Conservation (phyloP, 2,329 filamentous ascomycete species). For the Ophiostoma ulmi region DNA sequence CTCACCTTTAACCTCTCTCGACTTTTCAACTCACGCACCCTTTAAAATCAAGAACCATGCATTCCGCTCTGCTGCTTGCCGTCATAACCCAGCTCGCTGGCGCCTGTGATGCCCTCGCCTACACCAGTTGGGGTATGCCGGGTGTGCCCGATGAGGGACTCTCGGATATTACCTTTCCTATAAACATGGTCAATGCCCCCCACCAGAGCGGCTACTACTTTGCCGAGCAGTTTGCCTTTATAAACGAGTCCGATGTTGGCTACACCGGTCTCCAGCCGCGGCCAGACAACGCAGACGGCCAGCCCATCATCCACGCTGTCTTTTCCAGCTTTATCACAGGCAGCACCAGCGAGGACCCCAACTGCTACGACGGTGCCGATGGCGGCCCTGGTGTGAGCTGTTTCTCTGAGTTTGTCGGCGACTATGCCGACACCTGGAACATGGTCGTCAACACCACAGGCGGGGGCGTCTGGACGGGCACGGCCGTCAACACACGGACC, state of each 20-base stretch:
- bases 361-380: background rate
- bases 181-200: background rate
- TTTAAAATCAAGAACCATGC: background rate
- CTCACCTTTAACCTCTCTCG: background rate
- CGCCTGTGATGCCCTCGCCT: background rate
- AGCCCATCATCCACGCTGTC: background rate
- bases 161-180: background rate
- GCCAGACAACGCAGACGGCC: background rate
- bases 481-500: background rate
- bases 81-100: background rate
- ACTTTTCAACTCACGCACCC: background rate
- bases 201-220: background rate
- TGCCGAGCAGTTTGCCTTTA: background rate
- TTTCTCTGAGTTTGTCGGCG: background rate
- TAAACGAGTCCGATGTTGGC: background rate
- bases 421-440: background rate
- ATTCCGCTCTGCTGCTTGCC: background rate
- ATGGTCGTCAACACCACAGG: background rate
- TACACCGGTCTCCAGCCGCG: background rate
- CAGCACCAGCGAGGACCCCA: background rate
- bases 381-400: background rate
- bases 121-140: background rate
- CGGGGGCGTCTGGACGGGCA: background rate
- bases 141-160: background rate
- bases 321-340: background rate